Conservation (phyloP, 163 green algal genomes). For the Chlorella variabilis region DNA sequence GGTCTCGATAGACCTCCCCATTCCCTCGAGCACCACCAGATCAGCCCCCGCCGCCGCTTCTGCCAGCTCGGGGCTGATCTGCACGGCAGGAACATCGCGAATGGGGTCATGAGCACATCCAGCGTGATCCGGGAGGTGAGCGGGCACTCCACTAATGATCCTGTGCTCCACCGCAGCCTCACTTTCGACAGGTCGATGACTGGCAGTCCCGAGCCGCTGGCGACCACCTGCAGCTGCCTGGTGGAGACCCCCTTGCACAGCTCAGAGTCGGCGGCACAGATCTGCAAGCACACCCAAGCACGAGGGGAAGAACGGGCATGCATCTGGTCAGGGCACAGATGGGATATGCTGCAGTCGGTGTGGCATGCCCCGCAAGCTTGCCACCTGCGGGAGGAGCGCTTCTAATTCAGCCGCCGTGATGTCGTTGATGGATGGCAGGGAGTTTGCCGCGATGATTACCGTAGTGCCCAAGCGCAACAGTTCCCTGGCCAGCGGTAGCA, state of each 20-base stretch:
- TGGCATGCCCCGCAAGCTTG: no score
- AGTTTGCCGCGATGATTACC: constrained; percentile 89
- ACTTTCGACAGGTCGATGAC: constrained; percentile 84
- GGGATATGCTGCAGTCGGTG: no score
- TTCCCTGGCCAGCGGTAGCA: constrained; percentile 34
- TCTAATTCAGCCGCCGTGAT: constrained; percentile 80
- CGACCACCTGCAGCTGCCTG: constrained; percentile 53
- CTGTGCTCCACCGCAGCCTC: neutral
- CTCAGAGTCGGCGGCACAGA: constrained; percentile 48
- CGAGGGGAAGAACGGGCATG: no score
- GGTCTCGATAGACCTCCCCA: constrained; percentile 28
- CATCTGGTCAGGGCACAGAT: no score
- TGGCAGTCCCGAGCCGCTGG: constrained; percentile 80
- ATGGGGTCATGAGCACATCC: neutral
- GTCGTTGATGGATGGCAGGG: constrained; percentile 87
- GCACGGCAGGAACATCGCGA: neutral
- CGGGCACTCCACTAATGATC: neutral
- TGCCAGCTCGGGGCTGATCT: constrained; percentile 75
- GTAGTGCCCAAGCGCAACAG: constrained; percentile 64
- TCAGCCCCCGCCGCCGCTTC: constrained; percentile 74
- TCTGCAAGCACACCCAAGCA: constrained; percentile 22
- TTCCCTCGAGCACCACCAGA: constrained; percentile 86
- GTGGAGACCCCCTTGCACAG: constrained; percentile 54
- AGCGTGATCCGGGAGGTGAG: neutral
- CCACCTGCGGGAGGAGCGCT: constrained; percentile 52